phyloP scores from a whole-genome alignment of 83 land plant genomes.

The Larix sibirica region DNA sequence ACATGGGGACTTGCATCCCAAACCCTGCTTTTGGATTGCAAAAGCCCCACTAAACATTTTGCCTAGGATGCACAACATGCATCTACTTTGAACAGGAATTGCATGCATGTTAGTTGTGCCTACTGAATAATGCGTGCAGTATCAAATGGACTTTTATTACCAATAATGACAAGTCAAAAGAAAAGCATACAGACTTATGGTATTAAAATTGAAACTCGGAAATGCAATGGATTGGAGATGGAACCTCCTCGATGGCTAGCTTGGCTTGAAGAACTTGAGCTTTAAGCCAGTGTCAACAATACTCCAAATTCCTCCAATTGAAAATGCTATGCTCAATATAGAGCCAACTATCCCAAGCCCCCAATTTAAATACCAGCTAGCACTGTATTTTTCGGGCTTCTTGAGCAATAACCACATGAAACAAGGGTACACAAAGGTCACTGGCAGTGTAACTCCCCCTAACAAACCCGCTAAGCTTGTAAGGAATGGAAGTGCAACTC shows the following conservation, averaged over 20 bases:
- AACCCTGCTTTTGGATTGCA: background rate
- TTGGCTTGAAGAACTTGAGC: conserved; percentile 74
- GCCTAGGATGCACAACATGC: background rate
- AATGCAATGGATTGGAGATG: background rate
- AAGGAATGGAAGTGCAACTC: conserved; percentile 74
- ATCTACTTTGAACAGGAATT: background rate
- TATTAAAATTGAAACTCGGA: background rate
- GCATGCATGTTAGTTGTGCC: background rate
- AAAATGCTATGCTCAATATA: conserved; percentile 43
- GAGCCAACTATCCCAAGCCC: conserved; percentile 56
- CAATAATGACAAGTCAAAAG: conserved; percentile 2
- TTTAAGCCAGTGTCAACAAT: conserved; percentile 53
- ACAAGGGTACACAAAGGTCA: conserved; percentile 84
- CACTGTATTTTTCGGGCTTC: conserved; percentile 58
- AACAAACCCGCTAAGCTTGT: conserved; percentile 68
- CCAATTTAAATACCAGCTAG: conserved; percentile 78
- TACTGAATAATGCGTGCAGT: too few relatives aligned
- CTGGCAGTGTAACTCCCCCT: conserved; percentile 76
- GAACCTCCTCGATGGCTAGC: background rate
- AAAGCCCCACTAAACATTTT: conserved; percentile 1
- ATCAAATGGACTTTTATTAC: background rate
- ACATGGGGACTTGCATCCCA: background rate
- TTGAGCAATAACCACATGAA: conserved; percentile 79
- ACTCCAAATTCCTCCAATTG: conserved; percentile 62
- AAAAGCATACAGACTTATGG: background rate